phyloP scores from a whole-genome alignment of 75 land plant genomes.

The Selaginella moellendorffii region DNA sequence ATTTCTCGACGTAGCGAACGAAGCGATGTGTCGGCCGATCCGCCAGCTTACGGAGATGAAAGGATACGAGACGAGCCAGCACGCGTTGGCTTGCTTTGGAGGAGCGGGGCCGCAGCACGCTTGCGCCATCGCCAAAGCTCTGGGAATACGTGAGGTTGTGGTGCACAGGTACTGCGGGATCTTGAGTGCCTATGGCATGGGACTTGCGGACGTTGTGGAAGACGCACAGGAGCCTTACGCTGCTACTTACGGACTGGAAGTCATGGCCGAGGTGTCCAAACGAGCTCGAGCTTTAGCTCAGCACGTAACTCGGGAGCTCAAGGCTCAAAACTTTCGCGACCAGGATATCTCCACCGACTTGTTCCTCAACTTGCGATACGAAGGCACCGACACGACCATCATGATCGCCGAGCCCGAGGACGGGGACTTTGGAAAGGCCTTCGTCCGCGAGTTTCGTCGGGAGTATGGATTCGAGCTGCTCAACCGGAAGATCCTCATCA shows the following conservation, averaged over 20 bases:
- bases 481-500: neutral
- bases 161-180: slow-evolving; percentile 42
- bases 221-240: slow-evolving; percentile 6
- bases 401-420: neutral
- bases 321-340: neutral
- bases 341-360: neutral
- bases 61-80: slow-evolving; percentile 84
- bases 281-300: neutral
- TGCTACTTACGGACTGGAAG: neutral
- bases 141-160: slow-evolving; percentile 85
- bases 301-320: neutral
- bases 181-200: neutral
- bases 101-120: slow-evolving; percentile 99
- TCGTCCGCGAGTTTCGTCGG: neutral
- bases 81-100: slow-evolving; percentile 93
- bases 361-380: slow-evolving; percentile 4
- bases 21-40: slow-evolving; percentile 97
- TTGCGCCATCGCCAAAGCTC: slow-evolving; percentile 88
- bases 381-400: slow-evolving; percentile 1
- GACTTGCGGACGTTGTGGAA: neutral
- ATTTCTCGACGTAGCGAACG: slow-evolving; percentile 95
- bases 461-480: slow-evolving; percentile 7
- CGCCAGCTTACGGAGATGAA: slow-evolving; percentile 96
- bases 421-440: neutral
- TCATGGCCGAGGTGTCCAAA: neutral